Evolutionary conservation across 2,329 filamentous ascomycete species (phyloP), one percentile per base, ranked within the genome.

Genomic region (Juglanconis sp.): DNA sequence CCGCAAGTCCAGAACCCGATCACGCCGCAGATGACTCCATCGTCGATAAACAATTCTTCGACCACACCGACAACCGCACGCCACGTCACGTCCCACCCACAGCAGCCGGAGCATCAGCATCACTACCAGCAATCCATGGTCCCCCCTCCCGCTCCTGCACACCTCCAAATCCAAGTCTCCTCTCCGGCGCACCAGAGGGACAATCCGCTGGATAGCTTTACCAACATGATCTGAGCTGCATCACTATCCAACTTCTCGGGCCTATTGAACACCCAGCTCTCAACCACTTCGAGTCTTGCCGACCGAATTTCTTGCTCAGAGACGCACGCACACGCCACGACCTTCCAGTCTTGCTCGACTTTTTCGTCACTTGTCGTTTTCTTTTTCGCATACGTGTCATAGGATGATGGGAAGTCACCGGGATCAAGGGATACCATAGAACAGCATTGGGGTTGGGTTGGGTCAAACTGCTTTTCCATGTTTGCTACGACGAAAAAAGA

Each of bases 211-310:
- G 74, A 80, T 38, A 74, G 73, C 35, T 68, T 77, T 36, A 69
- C 75, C 13, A 80, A 78, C 58, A 81, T 82, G 78, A 81, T 81
- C 65, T 81, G 69, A 73, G 56, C 32, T 46, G 50, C n/a, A 32
- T 53, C 31, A 38, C 42, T 24, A 24, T 24, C n/a, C 34, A 5
- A 17, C 1, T 9, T 31, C 35, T 36, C 30, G 38, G 15, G 31
- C 9, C 32, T 31, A 49, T 17, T 17, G 24, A 32, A 8, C 10
- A 8, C 17, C 46, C 32, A 10, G 17, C 24, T 34, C 17, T 13
- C 36, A 15, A 4, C 17, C 46, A 55, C 11, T 38, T 11, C 31
- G 55, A 51, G 38, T 58, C 51, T 50, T 53, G 55, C 52, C 44
- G 47, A 31, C 36, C 57, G 52, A 59, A 38, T 36, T 44, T 35